Percentiles rank a stretch among this genome's conserved stretches.
Conservation (phyloP, 805 yeast genomes). For the Teunomyces tritomae region DNA sequence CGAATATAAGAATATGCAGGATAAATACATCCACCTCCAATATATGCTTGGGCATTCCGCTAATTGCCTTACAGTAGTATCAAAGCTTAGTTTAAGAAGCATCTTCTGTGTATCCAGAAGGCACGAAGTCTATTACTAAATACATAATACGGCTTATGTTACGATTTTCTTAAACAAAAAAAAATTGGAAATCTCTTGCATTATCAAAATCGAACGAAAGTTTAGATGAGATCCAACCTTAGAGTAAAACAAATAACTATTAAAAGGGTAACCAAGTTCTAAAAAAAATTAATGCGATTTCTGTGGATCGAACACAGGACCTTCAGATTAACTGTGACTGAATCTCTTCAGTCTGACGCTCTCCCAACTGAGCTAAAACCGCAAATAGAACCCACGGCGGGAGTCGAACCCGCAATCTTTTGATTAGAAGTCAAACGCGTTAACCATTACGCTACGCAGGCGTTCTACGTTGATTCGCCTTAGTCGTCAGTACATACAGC, state of each 20-base stretch:
- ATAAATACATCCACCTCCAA: not conserved
- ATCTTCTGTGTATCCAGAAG: too few species aligned
- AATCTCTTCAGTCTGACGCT: conserved; percentile 38
- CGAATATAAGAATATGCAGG: not conserved
- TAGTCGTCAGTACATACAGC: not conserved
- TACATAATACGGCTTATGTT: too few species aligned
- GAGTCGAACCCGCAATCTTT: conserved; percentile 67
- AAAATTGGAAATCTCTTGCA: too few species aligned
- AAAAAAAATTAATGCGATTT: conserved; percentile 46
- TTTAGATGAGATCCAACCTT: too few species aligned
- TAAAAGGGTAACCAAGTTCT: not conserved
- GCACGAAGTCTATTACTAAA: too few species aligned
- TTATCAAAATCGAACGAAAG: too few species aligned
- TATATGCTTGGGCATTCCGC: not conserved
- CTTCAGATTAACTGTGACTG: conserved; percentile 58
- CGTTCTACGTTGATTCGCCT: conserved; percentile 11
- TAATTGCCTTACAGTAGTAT: not conserved
- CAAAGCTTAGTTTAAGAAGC: not conserved
- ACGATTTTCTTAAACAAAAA: too few species aligned
- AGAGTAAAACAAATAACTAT: too few species aligned
- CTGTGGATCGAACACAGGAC: conserved; percentile 90
- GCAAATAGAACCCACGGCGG: conserved; percentile 39
- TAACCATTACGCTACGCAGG: conserved; percentile 66
- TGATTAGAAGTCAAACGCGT: conserved; percentile 68
- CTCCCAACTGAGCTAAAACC: conserved; percentile 40